These are phyloP conservation scores for Yarrowia alimentaria DNA, from an alignment of 805 yeast genomes.

Conservation along the genomic window DNA sequence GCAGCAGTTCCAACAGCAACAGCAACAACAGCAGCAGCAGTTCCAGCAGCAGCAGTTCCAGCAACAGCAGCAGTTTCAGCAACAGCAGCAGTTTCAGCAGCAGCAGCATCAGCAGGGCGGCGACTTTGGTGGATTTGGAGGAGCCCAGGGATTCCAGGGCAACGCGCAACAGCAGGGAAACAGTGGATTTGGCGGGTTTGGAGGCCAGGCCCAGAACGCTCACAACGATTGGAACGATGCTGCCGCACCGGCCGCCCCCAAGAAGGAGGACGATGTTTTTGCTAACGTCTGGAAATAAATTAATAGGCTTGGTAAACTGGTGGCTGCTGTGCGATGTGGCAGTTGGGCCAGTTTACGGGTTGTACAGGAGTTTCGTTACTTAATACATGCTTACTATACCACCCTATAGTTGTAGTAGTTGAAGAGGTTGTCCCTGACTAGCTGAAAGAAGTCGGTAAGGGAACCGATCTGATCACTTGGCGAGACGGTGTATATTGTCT, in stretches of 20 bases:
- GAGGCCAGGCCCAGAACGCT: slow-evolving; percentile 8
- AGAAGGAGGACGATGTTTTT: slow-evolving; percentile 40
- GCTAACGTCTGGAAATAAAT: slow-evolving; percentile 42
- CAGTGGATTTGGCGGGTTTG: slow-evolving; percentile 17
- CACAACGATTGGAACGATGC: slow-evolving; percentile 20
- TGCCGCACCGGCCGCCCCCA: slow-evolving; percentile 29
- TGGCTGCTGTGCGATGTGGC: too few relatives aligned
- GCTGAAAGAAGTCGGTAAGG: too few relatives aligned
- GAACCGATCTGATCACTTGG: too few relatives aligned
- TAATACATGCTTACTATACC: too few relatives aligned
- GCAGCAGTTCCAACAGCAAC: slow-evolving; percentile 19
- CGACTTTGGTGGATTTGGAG: slow-evolving; percentile 16
- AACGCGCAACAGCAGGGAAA: not conserved
- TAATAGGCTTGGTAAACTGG: too few relatives aligned
- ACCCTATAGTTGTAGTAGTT: too few relatives aligned
- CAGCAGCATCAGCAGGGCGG: slow-evolving; percentile 24
- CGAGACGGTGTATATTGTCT: too few relatives aligned
- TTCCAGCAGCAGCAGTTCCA: slow-evolving; percentile 15
- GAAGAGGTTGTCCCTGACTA: too few relatives aligned
- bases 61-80: slow-evolving; percentile 5
- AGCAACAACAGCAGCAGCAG: slow-evolving; percentile 6
- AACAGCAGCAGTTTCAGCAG: slow-evolving; percentile 15
- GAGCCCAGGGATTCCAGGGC: too few relatives aligned
- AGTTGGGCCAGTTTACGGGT: too few relatives aligned
- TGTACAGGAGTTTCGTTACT: too few relatives aligned